Evolutionary conservation across 345 rosid species (phyloP).

Genomic region (Ceriops tagal): DNA sequence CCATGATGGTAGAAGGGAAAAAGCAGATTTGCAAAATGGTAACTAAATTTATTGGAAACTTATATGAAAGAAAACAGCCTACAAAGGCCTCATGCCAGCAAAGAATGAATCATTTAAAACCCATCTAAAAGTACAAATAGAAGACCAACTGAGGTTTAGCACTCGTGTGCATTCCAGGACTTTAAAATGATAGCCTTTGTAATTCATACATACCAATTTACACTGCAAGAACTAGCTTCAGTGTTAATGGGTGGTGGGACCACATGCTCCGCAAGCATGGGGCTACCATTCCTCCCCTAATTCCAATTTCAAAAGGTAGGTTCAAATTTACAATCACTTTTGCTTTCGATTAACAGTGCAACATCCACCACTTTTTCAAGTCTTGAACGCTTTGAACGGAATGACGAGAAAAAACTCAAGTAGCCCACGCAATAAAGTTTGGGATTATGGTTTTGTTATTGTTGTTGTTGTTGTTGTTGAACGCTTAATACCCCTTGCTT

Average conservation of each 20-base stretch:
- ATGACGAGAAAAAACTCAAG: too few species aligned
- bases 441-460: too few species aligned
- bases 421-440: too few species aligned
- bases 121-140: slow-evolving; percentile 4
- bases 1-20: neutral
- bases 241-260: slow-evolving; percentile 36
- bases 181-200: slow-evolving; percentile 35
- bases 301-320: slow-evolving; percentile 41
- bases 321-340: slow-evolving; percentile 39
- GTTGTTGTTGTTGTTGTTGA: too few species aligned
- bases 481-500: neutral
- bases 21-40: neutral
- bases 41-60: neutral
- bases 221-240: slow-evolving; percentile 20
- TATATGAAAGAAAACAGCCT: neutral
- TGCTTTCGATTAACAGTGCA: slow-evolving; percentile 14
- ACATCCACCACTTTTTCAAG: neutral
- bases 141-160: slow-evolving; percentile 5
- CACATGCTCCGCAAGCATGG: slow-evolving; percentile 20
- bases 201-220: slow-evolving; percentile 6
- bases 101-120: neutral
- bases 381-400: neutral
- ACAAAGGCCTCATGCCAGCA: neutral
- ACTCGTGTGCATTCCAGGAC: slow-evolving; percentile 21
- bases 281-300: slow-evolving; percentile 22